Base-by-base conservation (phyloP, 805 yeast genomes). In the Zygosaccharomyces gambellarensis region DNA sequence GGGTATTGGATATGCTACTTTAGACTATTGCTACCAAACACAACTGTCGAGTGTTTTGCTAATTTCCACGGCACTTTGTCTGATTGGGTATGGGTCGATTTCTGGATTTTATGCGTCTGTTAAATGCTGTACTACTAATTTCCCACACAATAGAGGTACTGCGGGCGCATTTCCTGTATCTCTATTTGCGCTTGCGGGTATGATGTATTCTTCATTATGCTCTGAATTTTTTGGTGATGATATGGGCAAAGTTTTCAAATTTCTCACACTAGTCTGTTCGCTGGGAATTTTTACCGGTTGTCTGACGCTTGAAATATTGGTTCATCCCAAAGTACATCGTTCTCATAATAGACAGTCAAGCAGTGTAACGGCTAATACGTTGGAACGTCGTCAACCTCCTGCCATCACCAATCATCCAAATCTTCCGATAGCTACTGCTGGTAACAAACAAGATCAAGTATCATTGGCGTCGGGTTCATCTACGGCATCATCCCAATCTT, bases 101-200 rank as follows among this genome's bases (percentile, higher is more conserved):
- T 62, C 80, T 8, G 79, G 82, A 1, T 76, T 79, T 51, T 85
- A 77, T 59, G 77, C 85, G 27, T 76, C 87, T 3, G 67, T 72
- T n/a, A 72, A 71, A 48, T 70, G 73, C 38, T 67, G 72, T 27
- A 71, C 66, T 1, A 62, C 84, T 2, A 86, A 85, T 59, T 86
- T 85, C 55, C 92, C 92, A 0, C 68, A 77, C 27, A 81, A 82
- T 59, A 73, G 85, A 60, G 94, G 89, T 21, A 72, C 81, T 5
- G 89, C 89, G 2, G 83, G 82, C 17, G 82, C 87, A 0, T 70
- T 79, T 39, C 87, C 88, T 1, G 85, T 83, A 3, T 77, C 87
- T 11, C 72, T 82, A 0, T 86, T 80, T 64, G 95, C 92, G 0
- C 66, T 86, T 38, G 79, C 89, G 5, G 90, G 92, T 3, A 72